Evolutionary conservation across 768 basidiomycete genomes (phyloP).

Genomic region (Collybiopsis confluens): DNA sequence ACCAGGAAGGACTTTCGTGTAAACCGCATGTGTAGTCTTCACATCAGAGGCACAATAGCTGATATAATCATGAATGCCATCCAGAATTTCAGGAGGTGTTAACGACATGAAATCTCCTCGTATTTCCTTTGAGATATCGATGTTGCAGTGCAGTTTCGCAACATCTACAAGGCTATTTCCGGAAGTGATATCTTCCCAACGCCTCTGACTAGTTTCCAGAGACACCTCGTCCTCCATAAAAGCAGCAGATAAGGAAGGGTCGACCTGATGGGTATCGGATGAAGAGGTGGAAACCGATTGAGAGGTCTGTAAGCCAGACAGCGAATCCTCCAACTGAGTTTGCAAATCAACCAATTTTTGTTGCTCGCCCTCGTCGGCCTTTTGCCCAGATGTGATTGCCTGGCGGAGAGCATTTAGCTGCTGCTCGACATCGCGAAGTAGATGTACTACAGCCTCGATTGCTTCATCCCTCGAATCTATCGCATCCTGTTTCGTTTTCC

Average conservation of each 20-base stretch:
- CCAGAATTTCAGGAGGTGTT: conserved; percentile 59
- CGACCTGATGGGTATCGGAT: neutral
- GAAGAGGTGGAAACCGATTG: conserved; percentile 6
- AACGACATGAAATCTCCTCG: conserved; percentile 74
- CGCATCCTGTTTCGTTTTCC: conserved; percentile 61
- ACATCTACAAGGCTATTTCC: conserved; percentile 91
- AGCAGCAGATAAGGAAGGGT: conserved; percentile 5
- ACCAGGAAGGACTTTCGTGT: conserved; percentile 66
- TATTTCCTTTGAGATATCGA: conserved; percentile 71
- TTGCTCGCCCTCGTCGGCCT: conserved; percentile 41
- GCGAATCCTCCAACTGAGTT: conserved; percentile 35
- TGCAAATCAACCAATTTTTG: conserved; percentile 34
- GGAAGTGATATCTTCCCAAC: conserved; percentile 93
- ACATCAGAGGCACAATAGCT: conserved; percentile 88
- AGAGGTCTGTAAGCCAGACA: conserved; percentile 19
- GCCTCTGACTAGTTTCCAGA: conserved; percentile 39
- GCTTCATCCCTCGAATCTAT: conserved; percentile 59
- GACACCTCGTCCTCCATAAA: conserved; percentile 33
- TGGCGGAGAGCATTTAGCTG: conserved; percentile 31
- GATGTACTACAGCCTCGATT: conserved; percentile 47
- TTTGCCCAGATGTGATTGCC: conserved; percentile 29
- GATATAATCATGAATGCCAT: conserved; percentile 69
- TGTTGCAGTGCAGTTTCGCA: conserved; percentile 83
- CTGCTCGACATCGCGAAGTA: conserved; percentile 39
- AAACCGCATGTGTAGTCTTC: conserved; percentile 78